Evolutionary conservation across 768 basidiomycete genomes (phyloP), one percentile per base, ranked within the genome.

Genomic region (Lentinula aciculospora): DNA sequence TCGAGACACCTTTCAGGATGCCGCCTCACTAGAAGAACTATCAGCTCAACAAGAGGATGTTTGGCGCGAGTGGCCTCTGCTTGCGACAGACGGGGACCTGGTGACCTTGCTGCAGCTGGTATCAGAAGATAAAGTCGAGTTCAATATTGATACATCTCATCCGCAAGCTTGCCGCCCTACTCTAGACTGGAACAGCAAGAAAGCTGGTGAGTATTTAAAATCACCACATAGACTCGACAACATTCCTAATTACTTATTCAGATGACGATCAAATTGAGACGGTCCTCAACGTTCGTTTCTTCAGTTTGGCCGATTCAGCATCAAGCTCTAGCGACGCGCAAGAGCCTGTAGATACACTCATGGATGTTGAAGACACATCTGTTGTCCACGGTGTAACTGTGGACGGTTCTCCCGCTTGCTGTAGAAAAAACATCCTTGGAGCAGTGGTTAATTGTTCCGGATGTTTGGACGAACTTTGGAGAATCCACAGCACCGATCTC

Each of bases 201-300:
- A 92, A 77, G 87, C 88, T 62, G 90, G 92, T 89, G 60, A 56
- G 76, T 67, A 7, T 23, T 27, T 9, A 29, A n/a, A 36, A 3
- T 27, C 36, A 55, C 36, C 53, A 13, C 44, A 17, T 34, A n/a
- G 29, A 17, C 12, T 58, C 36, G 32, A 21, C 17, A 3, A 32
- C 12, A 51, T 8, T 19, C 19, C 4, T 37, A 27, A 29, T 15
- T 15, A 27, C 34, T 32, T 28, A 42, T 37, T 61, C 21, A 93
- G 92, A 92, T 66, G 92, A 94, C 64, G 88, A 92, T 68, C 82
- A 92, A 63, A 85, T 92, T 48, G 92, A 94, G 70, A 89, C 86
- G 3, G 67, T 72, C 7, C 74, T 94, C 53, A 72, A 72, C 60
- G 74, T 85, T 48, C 79, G 71, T 51, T 76, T 76, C 60, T 62